Conservation (phyloP, 2,329 filamentous ascomycete species). For the Lizonia empirigonia region DNA sequence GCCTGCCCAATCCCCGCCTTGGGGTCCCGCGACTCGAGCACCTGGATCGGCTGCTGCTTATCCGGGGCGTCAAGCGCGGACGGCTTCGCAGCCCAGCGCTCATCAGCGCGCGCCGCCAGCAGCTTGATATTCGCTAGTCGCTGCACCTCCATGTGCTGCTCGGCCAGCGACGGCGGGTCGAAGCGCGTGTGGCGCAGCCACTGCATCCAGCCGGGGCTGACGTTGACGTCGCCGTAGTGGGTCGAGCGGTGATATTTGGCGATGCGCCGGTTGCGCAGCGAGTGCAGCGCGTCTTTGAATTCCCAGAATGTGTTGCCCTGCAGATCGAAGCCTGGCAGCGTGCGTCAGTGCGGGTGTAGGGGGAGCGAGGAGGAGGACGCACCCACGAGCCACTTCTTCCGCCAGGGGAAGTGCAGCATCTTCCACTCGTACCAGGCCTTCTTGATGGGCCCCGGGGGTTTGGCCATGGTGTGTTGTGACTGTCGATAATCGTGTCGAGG, state of each 20-base stretch:
- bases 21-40: conserved; percentile 52
- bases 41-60: conserved; percentile 55
- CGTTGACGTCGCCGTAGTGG: conserved; percentile 65
- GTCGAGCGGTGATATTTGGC: conserved; percentile 60
- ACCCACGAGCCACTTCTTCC: conserved; percentile 65
- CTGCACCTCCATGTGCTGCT: conserved; percentile 63
- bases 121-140: conserved; percentile 64
- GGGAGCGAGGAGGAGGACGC: conserved; percentile 24
- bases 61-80: conserved; percentile 63
- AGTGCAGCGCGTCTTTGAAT: conserved; percentile 64
- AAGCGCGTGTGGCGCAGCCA: conserved; percentile 68
- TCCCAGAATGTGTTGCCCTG: conserved; percentile 71
- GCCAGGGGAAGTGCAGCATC: conserved; percentile 65
- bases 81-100: conserved; percentile 64
- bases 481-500: conserved; percentile 29
- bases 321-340: conserved; percentile 59
- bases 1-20: conserved; percentile 46
- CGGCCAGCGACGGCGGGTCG: conserved; percentile 61
- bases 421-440: conserved; percentile 68
- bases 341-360: neutral
- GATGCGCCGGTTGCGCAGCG: conserved; percentile 62
- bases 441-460: conserved; percentile 45
- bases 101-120: conserved; percentile 64
- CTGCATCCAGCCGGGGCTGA: conserved; percentile 70
- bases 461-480: conserved; percentile 42